phyloP scores from a whole-genome alignment of 768 basidiomycete genomes.

The Cystoderma amianthinum region DNA sequence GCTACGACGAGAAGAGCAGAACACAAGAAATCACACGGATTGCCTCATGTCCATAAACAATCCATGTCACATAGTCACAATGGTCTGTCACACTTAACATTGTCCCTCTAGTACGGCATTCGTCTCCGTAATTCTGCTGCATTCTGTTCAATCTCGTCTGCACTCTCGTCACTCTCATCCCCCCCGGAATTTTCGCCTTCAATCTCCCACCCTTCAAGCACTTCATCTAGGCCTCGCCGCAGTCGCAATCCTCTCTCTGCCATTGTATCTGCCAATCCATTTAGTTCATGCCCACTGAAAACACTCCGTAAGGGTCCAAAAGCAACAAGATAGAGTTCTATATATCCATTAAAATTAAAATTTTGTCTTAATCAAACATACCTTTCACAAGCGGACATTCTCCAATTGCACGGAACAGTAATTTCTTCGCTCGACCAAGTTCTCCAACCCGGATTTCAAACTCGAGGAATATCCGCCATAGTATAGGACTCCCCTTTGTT shows the following conservation, averaged over 20 bases:
- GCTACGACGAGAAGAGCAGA: neutral
- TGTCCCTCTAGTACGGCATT: conserved; percentile 47
- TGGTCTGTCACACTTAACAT: neutral
- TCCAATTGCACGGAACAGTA: conserved; percentile 67
- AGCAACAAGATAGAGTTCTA: conserved; percentile 74
- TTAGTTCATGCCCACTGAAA: conserved; percentile 56
- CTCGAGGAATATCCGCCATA: conserved; percentile 74
- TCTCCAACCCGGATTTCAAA: conserved; percentile 66
- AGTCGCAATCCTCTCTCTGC: conserved; percentile 66
- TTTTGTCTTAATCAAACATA: conserved; percentile 14
- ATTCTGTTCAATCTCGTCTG: conserved; percentile 54
- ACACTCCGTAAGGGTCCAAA: conserved; percentile 63
- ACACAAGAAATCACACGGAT: neutral
- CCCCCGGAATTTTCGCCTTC: conserved; percentile 23
- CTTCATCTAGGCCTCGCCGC: conserved; percentile 54
- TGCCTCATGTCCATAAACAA: conserved; percentile 22
- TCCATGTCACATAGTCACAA: conserved; percentile 1
- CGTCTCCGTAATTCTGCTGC: conserved; percentile 53
- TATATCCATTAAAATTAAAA: neutral
- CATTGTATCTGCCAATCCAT: conserved; percentile 64
- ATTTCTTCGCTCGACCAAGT: conserved; percentile 55
- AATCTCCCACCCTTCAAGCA: conserved; percentile 30
- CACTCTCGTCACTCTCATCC: conserved; percentile 31
- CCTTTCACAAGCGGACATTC: conserved; percentile 78
- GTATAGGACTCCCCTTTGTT: conserved; percentile 53